Base-by-base conservation (phyloP, 257 asterid species). In the Avicennia marina region DNA sequence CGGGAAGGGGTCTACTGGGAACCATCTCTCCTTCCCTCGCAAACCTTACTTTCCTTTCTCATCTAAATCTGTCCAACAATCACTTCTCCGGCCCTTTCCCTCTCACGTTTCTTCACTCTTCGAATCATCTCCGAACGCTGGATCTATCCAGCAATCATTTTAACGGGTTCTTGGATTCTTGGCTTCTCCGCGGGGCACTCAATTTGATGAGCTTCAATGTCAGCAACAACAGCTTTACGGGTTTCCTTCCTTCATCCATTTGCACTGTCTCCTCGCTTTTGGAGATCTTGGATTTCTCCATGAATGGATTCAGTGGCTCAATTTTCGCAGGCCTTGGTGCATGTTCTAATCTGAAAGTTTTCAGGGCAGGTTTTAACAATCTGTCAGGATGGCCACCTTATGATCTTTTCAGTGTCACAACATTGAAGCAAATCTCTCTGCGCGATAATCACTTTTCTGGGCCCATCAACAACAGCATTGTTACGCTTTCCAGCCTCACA, bases 301-400 rank as follows among this genome's bases (percentile, higher is more conserved):
- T 9, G 32, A 81, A 81, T 45, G 2, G 55, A 3, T 75, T 81
- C 53, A 24, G 2, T 17, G 89, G 85, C 12, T 18, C 11, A 0
- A 4, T 78, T 0, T 20, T 26, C n/a, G 53, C 36, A 9, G 68
- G 77, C 2, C 10, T 78, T 3, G 65, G 67, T 2, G 18, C 10
- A 2, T 81, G 89, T 31, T 31, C 45, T 0, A 39, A 33, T 11
- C 58, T 81, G n/a, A 33, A 50, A 24, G 44, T 73, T 5, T 38
- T 81, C 21, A n/a, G 78, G 18, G 86, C 81, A 2, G 89, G 78
- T 17, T 54, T 27, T 47, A 81, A 81, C 43, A 25, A 40, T 15
- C 69, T 81, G 15, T 45, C 75, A 1, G 89, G 89, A 0, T 20
- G 40, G 13, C 36, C 76, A 1, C 83, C 89, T 0, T 2, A 18